Evolutionary conservation across 495 filamentous ascomycete genomes (phyloP).

Genomic region (Podospora tetraspora): DNA sequence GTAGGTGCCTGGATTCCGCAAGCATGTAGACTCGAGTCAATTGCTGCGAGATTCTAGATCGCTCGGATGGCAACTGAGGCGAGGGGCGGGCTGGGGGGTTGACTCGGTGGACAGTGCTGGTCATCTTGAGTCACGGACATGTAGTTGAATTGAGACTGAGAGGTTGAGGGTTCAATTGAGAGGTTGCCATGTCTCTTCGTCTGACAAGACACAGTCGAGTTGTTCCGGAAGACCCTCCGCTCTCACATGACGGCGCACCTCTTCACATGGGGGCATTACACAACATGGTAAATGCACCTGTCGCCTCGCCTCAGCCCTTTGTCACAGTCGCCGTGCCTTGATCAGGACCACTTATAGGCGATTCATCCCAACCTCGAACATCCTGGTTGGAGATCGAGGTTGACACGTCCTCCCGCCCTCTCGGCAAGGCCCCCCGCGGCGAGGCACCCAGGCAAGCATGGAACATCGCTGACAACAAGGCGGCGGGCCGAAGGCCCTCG

Average conservation of each 20-base stretch:
- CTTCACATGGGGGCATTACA: background rate
- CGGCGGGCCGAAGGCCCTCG: conserved; percentile 6
- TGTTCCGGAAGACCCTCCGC: background rate
- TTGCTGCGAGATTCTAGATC: background rate
- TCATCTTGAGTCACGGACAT: background rate
- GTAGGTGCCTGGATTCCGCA: background rate
- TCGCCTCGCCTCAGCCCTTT: conserved; percentile 1
- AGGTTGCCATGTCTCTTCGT: background rate
- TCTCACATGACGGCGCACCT: background rate
- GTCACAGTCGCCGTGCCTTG: no score
- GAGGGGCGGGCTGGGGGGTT: background rate
- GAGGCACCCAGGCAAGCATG: background rate
- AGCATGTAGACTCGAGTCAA: background rate
- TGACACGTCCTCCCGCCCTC: conserved; percentile 9
- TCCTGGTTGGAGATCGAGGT: conserved; percentile 11
- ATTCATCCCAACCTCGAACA: conserved; percentile 7
- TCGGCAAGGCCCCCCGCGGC: background rate
- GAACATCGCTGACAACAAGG: background rate
- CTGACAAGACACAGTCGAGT: background rate
- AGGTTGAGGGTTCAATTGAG: background rate
- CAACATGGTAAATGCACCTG: background rate
- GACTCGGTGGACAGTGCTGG: background rate
- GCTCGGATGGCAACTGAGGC: background rate
- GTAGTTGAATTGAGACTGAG: background rate
- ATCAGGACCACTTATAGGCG: conserved; percentile 4